Percentiles rank a stretch among this genome's conserved stretches.
Conservation (phyloP, 225 moss, liverwort and hornwort genomes). For the Polytrichum formosum region DNA sequence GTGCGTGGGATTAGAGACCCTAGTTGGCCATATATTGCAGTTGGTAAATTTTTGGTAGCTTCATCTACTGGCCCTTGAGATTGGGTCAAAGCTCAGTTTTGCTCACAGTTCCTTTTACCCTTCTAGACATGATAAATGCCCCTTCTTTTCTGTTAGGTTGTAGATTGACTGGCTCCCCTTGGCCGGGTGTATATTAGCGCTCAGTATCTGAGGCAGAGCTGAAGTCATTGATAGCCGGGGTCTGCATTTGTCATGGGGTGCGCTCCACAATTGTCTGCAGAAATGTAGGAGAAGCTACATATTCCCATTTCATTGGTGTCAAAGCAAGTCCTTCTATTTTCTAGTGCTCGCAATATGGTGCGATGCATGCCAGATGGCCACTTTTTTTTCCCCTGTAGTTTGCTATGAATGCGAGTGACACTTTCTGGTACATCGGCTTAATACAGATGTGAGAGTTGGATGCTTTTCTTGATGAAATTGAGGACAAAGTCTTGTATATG, state of each 20-base stretch:
- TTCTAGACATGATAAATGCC: conserved; percentile 56
- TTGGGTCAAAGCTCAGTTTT: conserved; percentile 70
- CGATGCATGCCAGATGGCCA: too few species aligned
- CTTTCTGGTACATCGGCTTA: too few species aligned
- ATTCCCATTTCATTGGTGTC: conserved; percentile 50
- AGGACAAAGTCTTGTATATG: too few species aligned
- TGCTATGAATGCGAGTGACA: too few species aligned
- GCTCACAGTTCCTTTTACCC: conserved; percentile 65
- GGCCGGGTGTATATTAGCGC: conserved; percentile 95
- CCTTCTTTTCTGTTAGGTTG: conserved; percentile 47
- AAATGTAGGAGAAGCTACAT: conserved; percentile 51
- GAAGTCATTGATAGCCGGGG: conserved; percentile 46
- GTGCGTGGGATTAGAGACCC: conserved; percentile 79
- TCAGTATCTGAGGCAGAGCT: conserved; percentile 43
- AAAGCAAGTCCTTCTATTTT: conserved; percentile 9
- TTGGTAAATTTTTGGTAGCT: conserved; percentile 74
- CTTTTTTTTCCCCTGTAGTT: too few species aligned
- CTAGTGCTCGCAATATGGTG: neutral
- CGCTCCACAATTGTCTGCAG: conserved; percentile 42
- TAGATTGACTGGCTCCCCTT: conserved; percentile 82
- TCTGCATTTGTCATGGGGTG: conserved; percentile 39
- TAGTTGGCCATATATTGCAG: conserved; percentile 16
- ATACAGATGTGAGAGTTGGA: too few species aligned
- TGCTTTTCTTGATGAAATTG: too few species aligned
- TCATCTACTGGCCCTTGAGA: conserved; percentile 25